phyloP scores from a whole-genome alignment of 768 basidiomycete species.

The Naganishia randhawae region DNA sequence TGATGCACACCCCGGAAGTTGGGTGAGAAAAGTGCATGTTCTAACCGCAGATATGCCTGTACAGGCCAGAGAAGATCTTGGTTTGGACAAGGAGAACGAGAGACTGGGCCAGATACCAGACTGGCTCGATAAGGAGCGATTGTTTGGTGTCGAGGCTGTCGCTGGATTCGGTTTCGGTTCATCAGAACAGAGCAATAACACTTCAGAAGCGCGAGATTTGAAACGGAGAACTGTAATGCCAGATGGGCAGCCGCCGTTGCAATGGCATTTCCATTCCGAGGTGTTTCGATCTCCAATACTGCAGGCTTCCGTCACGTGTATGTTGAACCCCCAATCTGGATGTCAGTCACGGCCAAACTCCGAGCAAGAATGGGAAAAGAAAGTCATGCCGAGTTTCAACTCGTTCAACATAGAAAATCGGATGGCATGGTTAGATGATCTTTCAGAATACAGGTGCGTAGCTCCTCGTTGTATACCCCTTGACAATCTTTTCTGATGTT shows the following conservation, averaged over 20 bases:
- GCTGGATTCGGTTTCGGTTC: background rate
- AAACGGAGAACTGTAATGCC: background rate
- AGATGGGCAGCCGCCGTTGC: constrained; percentile 9
- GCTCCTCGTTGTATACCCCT: background rate
- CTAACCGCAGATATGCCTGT: constrained; percentile 40
- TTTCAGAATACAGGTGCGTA: constrained; percentile 44
- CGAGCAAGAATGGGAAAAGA: constrained; percentile 38
- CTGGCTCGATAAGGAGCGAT: constrained; percentile 39
- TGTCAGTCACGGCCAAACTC: background rate
- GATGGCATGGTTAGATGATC: constrained; percentile 40
- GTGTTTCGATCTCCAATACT: constrained; percentile 32
- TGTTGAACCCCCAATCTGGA: background rate
- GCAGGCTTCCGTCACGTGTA: background rate
- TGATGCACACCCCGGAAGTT: background rate
- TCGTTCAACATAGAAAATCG: constrained; percentile 45
- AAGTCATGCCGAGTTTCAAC: constrained; percentile 42
- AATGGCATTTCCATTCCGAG: constrained; percentile 47
- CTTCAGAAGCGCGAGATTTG: background rate
- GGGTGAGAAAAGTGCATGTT: constrained; percentile 39
- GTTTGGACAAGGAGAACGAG: background rate
- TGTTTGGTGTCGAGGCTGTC: background rate
- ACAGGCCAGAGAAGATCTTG: background rate
- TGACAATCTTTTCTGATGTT: background rate
- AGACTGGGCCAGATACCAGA: constrained; percentile 43
- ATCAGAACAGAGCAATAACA: too few species aligned